Evolutionary conservation across 495 filamentous ascomycete species (phyloP).

Genomic region (Tuber microsphaerosporum): DNA sequence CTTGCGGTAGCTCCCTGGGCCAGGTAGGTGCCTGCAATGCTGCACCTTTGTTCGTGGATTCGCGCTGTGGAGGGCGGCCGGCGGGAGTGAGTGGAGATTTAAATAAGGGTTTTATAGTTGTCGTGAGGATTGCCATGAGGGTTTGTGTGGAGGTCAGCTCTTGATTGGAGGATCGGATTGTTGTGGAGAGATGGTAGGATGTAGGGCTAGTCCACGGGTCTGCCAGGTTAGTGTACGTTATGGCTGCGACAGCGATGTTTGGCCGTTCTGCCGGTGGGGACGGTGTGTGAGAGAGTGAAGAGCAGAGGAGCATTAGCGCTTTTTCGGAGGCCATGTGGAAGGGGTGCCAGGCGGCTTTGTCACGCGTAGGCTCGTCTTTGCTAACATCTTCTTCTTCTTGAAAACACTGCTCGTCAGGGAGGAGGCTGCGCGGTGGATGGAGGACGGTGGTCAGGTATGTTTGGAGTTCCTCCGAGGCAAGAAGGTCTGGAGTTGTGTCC

Average conservation of each 20-base stretch:
- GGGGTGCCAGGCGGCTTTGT: slow-evolving; percentile 1
- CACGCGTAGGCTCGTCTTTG: background rate
- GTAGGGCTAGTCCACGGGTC: slow-evolving; percentile 32
- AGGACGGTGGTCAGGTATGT: slow-evolving; percentile 8
- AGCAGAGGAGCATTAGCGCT: slow-evolving; percentile 16
- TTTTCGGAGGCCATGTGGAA: slow-evolving; percentile 13
- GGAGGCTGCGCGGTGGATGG: slow-evolving; percentile 13
- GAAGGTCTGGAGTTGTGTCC: background rate
- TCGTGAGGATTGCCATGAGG: slow-evolving; percentile 17
- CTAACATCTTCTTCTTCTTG: slow-evolving; percentile 11
- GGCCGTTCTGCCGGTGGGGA: background rate
- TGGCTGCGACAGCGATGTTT: slow-evolving; percentile 7
- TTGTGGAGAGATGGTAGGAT: background rate
- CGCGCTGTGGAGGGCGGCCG: slow-evolving; percentile 24
- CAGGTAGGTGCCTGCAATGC: slow-evolving; percentile 24
- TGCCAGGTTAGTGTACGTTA: slow-evolving; percentile 14
- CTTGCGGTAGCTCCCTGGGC: slow-evolving; percentile 15
- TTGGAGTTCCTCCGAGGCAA: background rate
- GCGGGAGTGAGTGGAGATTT: slow-evolving; percentile 19
- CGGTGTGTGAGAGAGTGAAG: background rate
- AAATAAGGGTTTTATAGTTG: slow-evolving; percentile 27
- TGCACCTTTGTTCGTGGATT: slow-evolving; percentile 18
- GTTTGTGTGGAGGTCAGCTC: slow-evolving; percentile 6
- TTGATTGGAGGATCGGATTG: slow-evolving; percentile 5
- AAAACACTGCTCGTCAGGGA: slow-evolving; percentile 19